Conservation (phyloP, 2,329 filamentous ascomycete species). For the Aspergillus quadrilineatus region DNA sequence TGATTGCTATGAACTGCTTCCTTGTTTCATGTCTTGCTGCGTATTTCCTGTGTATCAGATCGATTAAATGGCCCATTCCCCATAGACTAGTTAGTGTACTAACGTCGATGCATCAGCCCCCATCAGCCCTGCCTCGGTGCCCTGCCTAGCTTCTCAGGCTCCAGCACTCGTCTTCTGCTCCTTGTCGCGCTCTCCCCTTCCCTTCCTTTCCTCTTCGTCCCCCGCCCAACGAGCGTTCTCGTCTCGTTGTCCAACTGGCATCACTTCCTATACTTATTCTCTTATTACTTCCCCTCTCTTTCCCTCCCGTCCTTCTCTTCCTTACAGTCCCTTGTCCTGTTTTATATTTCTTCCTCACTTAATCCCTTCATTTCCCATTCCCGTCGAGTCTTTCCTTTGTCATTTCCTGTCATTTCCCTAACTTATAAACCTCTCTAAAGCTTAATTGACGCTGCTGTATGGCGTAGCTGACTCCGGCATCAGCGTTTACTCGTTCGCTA, state of each 20-base stretch:
- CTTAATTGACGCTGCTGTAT: conserved; percentile 15
- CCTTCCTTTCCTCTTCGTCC: conserved; percentile 32
- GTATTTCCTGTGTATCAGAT: conserved; percentile 18
- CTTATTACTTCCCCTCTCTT: conserved; percentile 24
- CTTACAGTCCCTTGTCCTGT: conserved; percentile 17
- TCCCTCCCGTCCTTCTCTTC: conserved; percentile 20
- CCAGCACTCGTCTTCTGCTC: conserved; percentile 23
- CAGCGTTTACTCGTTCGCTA: conserved; percentile 8
- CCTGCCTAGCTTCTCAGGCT: conserved; percentile 5
- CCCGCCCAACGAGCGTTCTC: conserved; percentile 34
- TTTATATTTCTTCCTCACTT: conserved; percentile 18
- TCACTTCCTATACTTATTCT: conserved; percentile 20
- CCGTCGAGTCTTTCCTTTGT: conserved; percentile 12
- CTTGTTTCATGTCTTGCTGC: conserved; percentile 4
- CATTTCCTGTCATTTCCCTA: conserved; percentile 3
- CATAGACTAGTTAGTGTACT: conserved; percentile 4
- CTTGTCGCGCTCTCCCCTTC: conserved; percentile 23
- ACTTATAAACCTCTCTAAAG: conserved; percentile 13
- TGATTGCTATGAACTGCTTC: neutral
- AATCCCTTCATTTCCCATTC: conserved; percentile 13
- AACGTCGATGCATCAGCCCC: conserved; percentile 3
- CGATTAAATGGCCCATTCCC: conserved; percentile 11
- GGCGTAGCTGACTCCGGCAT: conserved; percentile 10
- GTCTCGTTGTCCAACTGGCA: conserved; percentile 50
- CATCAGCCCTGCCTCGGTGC: neutral